A percentile compares a stretch with the other conserved stretches of the same genome.
These are phyloP conservation scores for Ophiostoma australiae DNA, from an alignment of 2,329 filamentous ascomycete species.

Conservation along the genomic window DNA sequence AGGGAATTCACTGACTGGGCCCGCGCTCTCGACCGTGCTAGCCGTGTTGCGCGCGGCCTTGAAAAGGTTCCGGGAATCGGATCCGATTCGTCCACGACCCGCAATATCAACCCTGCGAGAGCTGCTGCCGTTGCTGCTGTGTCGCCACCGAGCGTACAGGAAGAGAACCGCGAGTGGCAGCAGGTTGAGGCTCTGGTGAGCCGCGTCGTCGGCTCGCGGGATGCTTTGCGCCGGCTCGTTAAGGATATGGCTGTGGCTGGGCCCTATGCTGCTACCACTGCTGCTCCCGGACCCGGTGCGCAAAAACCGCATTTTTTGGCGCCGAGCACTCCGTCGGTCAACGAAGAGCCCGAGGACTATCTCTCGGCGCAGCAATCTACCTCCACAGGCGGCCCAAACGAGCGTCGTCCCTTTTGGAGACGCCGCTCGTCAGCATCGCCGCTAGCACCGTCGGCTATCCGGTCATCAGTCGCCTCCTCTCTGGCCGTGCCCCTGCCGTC, in stretches of 20 bases:
- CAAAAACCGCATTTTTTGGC: conserved; percentile 37
- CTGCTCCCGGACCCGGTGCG: not conserved
- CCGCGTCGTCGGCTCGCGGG: conserved; percentile 78
- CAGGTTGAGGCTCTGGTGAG: conserved; percentile 81
- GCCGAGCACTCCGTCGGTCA: conserved; percentile 38
- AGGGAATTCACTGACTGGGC: conserved; percentile 89
- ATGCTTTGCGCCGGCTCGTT: conserved; percentile 79
- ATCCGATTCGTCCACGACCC: not conserved
- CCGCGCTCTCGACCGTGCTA: conserved; percentile 75
- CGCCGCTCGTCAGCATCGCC: conserved; percentile 64
- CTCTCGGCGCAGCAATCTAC: conserved; percentile 44
- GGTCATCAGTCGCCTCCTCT: conserved; percentile 38
- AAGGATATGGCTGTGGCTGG: conserved; percentile 64
- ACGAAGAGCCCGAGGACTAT: conserved; percentile 51
- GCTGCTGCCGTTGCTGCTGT: conserved; percentile 30
- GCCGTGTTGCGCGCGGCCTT: conserved; percentile 56
- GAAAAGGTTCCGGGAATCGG: conserved; percentile 34
- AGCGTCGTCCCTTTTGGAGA: conserved; percentile 84
- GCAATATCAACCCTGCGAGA: conserved; percentile 14
- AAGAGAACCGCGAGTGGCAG: conserved; percentile 80
- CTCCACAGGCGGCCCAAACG: conserved; percentile 35
- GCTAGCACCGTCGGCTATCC: conserved; percentile 39
- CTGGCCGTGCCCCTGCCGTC: conserved; percentile 38
- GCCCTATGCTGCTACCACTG: not conserved
- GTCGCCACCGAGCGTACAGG: conserved; percentile 36